Evolutionary conservation across 2,329 filamentous ascomycete species (phyloP), one percentile per base, ranked within the genome.

Genomic region (Colletotrichum eremochloae): DNA sequence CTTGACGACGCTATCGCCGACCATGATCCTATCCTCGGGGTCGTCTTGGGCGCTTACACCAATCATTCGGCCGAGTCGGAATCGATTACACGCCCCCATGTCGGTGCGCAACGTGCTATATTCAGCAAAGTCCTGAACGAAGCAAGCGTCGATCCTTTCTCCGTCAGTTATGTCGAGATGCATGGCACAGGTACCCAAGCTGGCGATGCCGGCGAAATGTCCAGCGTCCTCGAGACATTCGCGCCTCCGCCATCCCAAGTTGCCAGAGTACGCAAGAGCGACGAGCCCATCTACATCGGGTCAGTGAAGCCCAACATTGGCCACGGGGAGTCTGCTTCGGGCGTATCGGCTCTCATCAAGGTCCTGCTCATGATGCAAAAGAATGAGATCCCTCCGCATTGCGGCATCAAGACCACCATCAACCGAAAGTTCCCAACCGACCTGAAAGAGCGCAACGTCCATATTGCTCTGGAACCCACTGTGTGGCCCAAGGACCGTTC

Each of bases 371-470:
- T 52, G 14, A 53, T 76, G 40, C 71, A 73, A 46, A 61, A 68
- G 9, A 67, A 61, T 0, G 55, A 63, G 1, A 74, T 75, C 15
- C 67, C 71, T 5, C 75, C 75, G 0, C 91, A 94, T 72, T 84
- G 88, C 29, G 91, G 91, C 12, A 92, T 94, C 82, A 92, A 93
- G 80, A 84, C 81, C 1, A 83, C 85, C 74, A 88, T 92, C 75
- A 92, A 92, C 80, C 85, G 85, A 75, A 86, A 82, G 1, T 89
- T 91, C 75, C 89, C 90, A 12, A 38, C 36, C 0, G 88, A 91
- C 72, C 80, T 92, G 0, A 81, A 82, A 0, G 81, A 85, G 12
- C 84, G 89, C 24, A 88, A 89, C 52, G 84, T 91, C 42, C 84
- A 86, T 73, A 90, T 92, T 75, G 85, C 89, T 1, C 84, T 87